A percentile compares a stretch with the other conserved stretches of the same genome.
Evolutionary conservation across 2,329 filamentous ascomycete species (phyloP).

Genomic region (Akanthomyces lecanii): DNA sequence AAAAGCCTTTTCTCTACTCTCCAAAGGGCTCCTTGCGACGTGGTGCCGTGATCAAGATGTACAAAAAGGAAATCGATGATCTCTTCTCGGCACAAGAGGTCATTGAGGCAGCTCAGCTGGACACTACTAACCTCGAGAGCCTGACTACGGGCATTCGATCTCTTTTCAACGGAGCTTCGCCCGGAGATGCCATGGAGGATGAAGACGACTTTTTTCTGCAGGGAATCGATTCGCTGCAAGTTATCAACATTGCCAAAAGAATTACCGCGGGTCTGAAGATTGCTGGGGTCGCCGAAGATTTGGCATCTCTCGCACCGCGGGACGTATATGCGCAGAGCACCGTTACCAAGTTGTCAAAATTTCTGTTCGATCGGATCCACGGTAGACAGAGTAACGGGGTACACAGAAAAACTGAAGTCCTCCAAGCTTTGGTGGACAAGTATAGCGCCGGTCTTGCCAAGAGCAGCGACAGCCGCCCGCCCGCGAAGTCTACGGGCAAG

Average conservation of each 20-base stretch:
- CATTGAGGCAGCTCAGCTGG: conserved; percentile 18
- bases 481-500: conserved; percentile 22
- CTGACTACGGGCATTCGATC: conserved; percentile 25
- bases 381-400: background rate
- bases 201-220: conserved; percentile 35
- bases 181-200: conserved; percentile 18
- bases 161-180: conserved; percentile 21
- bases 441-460: conserved; percentile 17
- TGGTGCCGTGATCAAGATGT: conserved; percentile 35
- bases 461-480: background rate
- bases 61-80: conserved; percentile 39
- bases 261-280: conserved; percentile 22
- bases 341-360: conserved; percentile 23
- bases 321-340: conserved; percentile 30
- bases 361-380: conserved; percentile 19
- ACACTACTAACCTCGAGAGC: conserved; percentile 22
- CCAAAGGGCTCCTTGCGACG: conserved; percentile 45
- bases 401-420: conserved; percentile 17
- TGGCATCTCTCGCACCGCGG: conserved; percentile 21
- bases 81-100: conserved; percentile 33
- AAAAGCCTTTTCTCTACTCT: conserved; percentile 41
- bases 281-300: conserved; percentile 19
- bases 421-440: conserved; percentile 24
- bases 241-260: conserved; percentile 26
- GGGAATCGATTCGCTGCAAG: conserved; percentile 38